A percentile compares a stretch with the other conserved stretches of the same genome.
These are phyloP conservation scores for Xylaria flabelliformis DNA, from an alignment of 495 filamentous ascomycete species.

Conservation along the genomic window DNA sequence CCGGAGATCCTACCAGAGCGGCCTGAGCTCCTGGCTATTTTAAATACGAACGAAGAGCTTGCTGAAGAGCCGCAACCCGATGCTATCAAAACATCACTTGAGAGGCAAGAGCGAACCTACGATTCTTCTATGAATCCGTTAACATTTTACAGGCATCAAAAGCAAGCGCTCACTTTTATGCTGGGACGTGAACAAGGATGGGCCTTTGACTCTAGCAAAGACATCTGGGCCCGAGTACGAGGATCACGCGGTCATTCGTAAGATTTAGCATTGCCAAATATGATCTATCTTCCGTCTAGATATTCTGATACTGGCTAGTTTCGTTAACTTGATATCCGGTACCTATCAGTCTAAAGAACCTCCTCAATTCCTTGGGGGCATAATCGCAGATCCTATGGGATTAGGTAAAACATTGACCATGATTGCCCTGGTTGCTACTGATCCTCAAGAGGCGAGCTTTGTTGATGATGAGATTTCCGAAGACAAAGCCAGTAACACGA, in stretches of 20 bases:
- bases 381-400: constrained; percentile 53
- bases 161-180: constrained; percentile 54
- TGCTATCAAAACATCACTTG: constrained; percentile 38
- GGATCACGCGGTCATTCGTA: constrained; percentile 22
- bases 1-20: constrained; percentile 12
- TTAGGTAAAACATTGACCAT: constrained; percentile 50
- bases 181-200: constrained; percentile 48
- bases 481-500: constrained; percentile 14
- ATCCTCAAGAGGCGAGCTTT: constrained; percentile 16
- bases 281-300: background rate
- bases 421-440: constrained; percentile 45
- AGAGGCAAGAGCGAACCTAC: constrained; percentile 30
- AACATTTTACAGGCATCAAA: constrained; percentile 45
- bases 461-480: background rate
- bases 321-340: constrained; percentile 17
- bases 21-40: constrained; percentile 4
- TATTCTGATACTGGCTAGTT: background rate
- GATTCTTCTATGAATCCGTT: constrained; percentile 10
- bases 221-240: constrained; percentile 39
- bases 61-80: constrained; percentile 40
- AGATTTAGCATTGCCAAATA: constrained; percentile 9
- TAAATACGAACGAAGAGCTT: constrained; percentile 23
- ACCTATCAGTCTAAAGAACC: constrained; percentile 33
- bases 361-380: constrained; percentile 43
- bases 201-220: constrained; percentile 29